phyloP scores from a whole-genome alignment of 371 early-diverging fungal species.

The Actinomortierella ambigua region DNA sequence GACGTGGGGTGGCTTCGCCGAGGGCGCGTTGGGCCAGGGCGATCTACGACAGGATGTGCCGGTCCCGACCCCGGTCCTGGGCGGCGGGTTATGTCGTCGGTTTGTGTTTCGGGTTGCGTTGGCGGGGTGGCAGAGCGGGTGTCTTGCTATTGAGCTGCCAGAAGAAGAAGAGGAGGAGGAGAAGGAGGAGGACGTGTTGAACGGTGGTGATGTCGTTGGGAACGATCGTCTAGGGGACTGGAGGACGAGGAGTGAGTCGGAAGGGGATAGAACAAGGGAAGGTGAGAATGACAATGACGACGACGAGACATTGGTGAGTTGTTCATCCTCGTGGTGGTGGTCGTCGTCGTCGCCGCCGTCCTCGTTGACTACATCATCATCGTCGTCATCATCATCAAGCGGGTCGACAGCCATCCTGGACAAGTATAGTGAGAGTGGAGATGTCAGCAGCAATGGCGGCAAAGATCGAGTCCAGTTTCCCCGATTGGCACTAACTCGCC shows the following conservation, averaged over 20 bases:
- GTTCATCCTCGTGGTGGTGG: too few relatives aligned
- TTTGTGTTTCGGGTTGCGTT: conserved; percentile 29
- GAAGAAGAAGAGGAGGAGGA: background rate
- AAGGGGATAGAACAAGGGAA: too few relatives aligned
- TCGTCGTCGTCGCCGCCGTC: too few relatives aligned
- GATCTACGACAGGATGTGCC: conserved; percentile 18
- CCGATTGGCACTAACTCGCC: conserved; percentile 25
- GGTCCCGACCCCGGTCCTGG: conserved; percentile 31
- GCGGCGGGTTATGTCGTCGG: conserved; percentile 20
- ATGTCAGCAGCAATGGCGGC: conserved; percentile 11
- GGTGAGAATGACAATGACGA: too few relatives aligned
- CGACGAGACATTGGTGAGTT: too few relatives aligned
- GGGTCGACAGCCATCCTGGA: too few relatives aligned
- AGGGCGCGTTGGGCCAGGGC: conserved; percentile 37
- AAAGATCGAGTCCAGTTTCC: conserved; percentile 27
- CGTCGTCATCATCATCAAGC: too few relatives aligned
- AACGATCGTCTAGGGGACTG: too few relatives aligned
- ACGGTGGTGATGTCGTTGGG: conserved; percentile 10
- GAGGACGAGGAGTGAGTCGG: too few relatives aligned
- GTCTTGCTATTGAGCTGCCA: conserved; percentile 34
- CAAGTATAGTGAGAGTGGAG: conserved; percentile 7
- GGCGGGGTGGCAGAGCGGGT: conserved; percentile 41
- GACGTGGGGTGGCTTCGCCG: conserved; percentile 35
- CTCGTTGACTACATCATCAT: too few relatives aligned
- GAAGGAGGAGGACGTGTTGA: conserved; percentile 22